Conservation (phyloP, 192 early-diverging fungal species). For the Rhizophagus prolifer region DNA sequence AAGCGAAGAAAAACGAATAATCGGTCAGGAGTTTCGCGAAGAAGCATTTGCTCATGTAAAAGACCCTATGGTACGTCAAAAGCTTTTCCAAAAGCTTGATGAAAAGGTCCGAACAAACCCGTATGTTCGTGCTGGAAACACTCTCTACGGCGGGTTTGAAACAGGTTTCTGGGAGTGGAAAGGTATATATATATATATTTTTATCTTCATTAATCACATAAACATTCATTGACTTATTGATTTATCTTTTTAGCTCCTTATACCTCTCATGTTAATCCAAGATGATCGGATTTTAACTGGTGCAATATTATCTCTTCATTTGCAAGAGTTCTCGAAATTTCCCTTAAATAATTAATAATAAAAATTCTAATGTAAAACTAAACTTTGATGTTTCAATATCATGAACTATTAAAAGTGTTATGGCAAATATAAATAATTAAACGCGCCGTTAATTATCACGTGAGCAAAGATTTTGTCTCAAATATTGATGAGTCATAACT, state of each 20-base stretch:
- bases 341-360: no score
- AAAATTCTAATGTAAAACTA: no score
- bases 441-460: no score
- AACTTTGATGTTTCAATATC: no score
- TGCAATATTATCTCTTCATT: no score
- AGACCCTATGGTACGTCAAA: background rate
- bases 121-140: background rate
- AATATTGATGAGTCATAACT: no score
- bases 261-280: no score
- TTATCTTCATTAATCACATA: background rate
- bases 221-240: background rate
- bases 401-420: no score
- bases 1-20: background rate
- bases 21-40: background rate
- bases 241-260: background rate
- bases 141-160: background rate
- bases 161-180: background rate
- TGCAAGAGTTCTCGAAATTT: no score
- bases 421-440: no score
- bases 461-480: no score
- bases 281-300: no score
- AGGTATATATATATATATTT: background rate
- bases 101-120: background rate
- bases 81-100: background rate
- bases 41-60: background rate